Conservation (phyloP, 1,139 yeast species). For the Protomyces inouyei region DNA sequence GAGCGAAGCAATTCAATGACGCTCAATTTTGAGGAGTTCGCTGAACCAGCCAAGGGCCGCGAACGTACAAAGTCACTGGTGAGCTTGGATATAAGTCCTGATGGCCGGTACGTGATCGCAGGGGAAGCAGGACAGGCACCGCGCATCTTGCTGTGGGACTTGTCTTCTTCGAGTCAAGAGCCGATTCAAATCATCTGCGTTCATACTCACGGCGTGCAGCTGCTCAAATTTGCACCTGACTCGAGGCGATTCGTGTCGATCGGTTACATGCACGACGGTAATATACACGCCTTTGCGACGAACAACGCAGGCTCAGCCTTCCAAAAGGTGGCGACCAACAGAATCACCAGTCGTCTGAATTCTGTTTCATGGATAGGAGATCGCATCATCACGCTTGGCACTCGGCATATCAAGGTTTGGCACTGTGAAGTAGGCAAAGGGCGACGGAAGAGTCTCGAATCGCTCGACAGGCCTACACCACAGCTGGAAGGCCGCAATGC, state of each 20-base stretch:
- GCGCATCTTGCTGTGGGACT: constrained; percentile 14
- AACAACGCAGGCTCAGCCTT: background rate
- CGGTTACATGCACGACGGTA: constrained; percentile 20
- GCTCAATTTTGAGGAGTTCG: constrained; percentile 13
- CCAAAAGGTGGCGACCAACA: constrained; percentile 14
- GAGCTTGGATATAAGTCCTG: constrained; percentile 2
- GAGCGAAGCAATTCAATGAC: background rate
- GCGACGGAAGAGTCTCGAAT: constrained; percentile 6
- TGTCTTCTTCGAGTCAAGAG: background rate
- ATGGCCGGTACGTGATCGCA: constrained; percentile 5
- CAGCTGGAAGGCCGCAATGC: constrained; percentile 18
- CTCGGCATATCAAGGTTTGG: constrained; percentile 16
- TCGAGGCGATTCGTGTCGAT: constrained; percentile 10
- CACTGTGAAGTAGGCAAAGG: constrained; percentile 4
- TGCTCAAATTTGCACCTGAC: constrained; percentile 7
- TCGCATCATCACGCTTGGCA: constrained; percentile 9
- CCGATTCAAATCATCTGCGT: constrained; percentile 8
- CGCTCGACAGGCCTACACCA: background rate
- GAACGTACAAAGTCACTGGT: constrained; percentile 8
- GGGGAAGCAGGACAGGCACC: constrained; percentile 23
- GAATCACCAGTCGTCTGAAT: constrained; percentile 7
- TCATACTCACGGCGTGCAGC: constrained; percentile 19
- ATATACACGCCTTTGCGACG: constrained; percentile 6
- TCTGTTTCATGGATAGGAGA: constrained; percentile 3
- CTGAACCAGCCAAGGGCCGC: constrained; percentile 15